These are phyloP conservation scores for Leccinum huronense DNA, from an alignment of 1,284 basidiomycete species.

Conservation along the genomic window DNA sequence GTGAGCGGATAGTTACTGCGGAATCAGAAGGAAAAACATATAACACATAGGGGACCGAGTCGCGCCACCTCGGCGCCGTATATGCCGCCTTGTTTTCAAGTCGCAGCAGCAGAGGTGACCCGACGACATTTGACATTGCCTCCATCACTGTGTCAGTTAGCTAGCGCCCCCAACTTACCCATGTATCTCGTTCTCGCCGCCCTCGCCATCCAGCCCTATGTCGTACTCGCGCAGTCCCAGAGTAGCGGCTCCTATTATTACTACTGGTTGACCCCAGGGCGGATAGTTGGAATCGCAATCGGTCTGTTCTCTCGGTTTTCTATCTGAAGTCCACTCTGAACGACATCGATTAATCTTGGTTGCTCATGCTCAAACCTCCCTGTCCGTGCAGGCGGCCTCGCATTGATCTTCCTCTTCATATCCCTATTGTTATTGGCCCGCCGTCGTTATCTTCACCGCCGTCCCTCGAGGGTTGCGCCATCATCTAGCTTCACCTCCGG, in stretches of 20 bases:
- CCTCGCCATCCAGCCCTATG: constrained; percentile 5
- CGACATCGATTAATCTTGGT: not conserved
- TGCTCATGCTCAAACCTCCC: not conserved
- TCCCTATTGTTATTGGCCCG: constrained; percentile 13
- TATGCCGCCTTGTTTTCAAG: not conserved
- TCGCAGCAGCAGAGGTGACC: not conserved
- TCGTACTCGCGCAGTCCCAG: constrained; percentile 10
- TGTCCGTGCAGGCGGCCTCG: constrained; percentile 11
- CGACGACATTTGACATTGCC: not conserved
- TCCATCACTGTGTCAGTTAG: not conserved
- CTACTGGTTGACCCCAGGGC: constrained; percentile 28
- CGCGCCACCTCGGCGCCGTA: not conserved
- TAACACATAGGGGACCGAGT: not conserved
- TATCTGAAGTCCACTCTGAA: not conserved
- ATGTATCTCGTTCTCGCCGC: constrained; percentile 5
- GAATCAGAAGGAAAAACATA: not conserved
- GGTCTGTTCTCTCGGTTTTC: constrained; percentile 17
- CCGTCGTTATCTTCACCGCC: constrained; percentile 11
- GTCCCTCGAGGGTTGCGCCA: not conserved
- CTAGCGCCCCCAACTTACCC: not conserved
- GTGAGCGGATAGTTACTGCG: not conserved
- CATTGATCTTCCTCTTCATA: constrained; percentile 17
- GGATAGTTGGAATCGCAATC: constrained; percentile 28
- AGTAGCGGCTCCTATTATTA: not conserved
- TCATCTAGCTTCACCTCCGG: not conserved